Conservation (phyloP, 139 green algal genomes). For the Ostreobium quekettii region DNA sequence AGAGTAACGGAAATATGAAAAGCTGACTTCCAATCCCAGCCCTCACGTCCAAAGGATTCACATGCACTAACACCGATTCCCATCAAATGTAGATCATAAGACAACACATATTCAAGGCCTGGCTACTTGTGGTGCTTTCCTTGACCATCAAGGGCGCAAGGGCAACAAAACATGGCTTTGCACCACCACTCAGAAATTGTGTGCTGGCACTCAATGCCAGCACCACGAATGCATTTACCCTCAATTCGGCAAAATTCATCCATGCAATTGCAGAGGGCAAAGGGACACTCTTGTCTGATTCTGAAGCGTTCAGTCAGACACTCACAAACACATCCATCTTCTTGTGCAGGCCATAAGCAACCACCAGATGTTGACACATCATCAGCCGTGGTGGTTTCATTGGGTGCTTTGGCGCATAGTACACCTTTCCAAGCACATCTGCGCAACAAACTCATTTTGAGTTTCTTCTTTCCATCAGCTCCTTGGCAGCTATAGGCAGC, state of each 20-base stretch:
- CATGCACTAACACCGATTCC: no score
- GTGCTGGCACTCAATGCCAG: no score
- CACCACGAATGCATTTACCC: not conserved
- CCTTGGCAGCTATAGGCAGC: not conserved
- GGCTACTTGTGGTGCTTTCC: not conserved
- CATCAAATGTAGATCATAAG: no score
- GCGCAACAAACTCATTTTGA: conserved; percentile 4
- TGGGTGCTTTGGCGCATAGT: conserved; percentile 93
- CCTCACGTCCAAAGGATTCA: no score
- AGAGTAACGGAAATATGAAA: not conserved
- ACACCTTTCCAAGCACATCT: conserved; percentile 74
- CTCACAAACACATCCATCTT: conserved; percentile 83
- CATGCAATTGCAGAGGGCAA: conserved; percentile 5
- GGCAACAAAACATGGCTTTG: not conserved
- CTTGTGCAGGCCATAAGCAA: conserved; percentile 89
- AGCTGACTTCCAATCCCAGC: no score
- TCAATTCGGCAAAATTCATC: not conserved
- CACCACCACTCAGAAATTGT: no score
- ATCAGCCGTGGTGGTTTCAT: conserved; percentile 95
- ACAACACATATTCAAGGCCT: no score
- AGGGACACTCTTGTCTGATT: not conserved
- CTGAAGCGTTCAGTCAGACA: not conserved
- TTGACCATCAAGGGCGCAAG: not conserved
- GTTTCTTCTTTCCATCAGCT: not conserved
- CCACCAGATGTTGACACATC: conserved; percentile 91